Base-by-base conservation (phyloP, 805 yeast species). In the Metschnikowia kofuensis region DNA sequence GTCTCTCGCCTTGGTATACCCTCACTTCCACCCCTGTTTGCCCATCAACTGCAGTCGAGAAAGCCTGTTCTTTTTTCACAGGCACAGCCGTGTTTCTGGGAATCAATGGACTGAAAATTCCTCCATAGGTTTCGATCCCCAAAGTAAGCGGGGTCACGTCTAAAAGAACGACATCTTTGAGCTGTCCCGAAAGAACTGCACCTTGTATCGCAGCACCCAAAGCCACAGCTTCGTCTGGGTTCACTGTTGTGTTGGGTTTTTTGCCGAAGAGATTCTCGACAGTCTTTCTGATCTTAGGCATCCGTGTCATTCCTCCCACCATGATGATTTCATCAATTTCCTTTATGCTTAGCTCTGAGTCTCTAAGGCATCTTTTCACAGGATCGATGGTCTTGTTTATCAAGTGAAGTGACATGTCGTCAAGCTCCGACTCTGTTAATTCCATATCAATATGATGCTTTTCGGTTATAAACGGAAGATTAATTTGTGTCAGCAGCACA, bases 301-400 rank as follows among this genome's bases (percentile, higher is more conserved):
- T 87, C 67, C 95, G 74, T 4, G 96, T 87, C 95, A 87, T 87
- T 55, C 96, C 96, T 50, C 96, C 96, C 36, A 87, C 95, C 38
- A 87, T 64, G 39, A 87, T 79, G 30, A 87, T 82, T 64, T 87
- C 90, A 61, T 87, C 87, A 42, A 87, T 75, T 34, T 86, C 89
- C 32, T 77, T 76, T 7, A 83, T 72, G 38, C 80, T 73, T 54
- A 87, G 68, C 35, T 80, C 85, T 1, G 94, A 89, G 68, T 87
- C 96, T 58, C 80, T 78, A 40, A 87, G 65, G 38, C 94, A 90
- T 61, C 79, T 80, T 60, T 83, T 82, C 28, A 87, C 89, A 4
- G 92, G 91, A 35, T 78, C 84, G 9, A 85, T 75, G 9, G 94
- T 86, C 56, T 79, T 78, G 49, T 83, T 72, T 52, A 87, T 83